Percentiles rank a stretch among this genome's conserved stretches.
Conservation (phyloP, 2,329 filamentous ascomycete species). For the Hypoxylon sp. region DNA sequence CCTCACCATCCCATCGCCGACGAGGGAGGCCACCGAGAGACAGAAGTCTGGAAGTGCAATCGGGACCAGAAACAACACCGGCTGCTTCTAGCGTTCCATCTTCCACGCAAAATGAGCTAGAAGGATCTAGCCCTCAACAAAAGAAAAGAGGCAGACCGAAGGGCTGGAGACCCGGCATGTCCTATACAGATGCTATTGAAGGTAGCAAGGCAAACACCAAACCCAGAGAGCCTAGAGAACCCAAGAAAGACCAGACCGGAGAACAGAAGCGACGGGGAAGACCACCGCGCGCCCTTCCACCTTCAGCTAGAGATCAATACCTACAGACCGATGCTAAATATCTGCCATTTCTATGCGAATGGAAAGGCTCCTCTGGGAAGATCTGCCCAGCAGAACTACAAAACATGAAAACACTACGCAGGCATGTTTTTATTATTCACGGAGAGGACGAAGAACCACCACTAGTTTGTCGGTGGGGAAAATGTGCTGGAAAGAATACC, state of each 20-base stretch:
- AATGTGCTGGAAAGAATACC: conserved; percentile 54
- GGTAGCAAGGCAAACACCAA: conserved; percentile 30
- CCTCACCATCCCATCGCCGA: conserved; percentile 39
- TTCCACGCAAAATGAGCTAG: conserved; percentile 21
- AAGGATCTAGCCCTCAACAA: conserved; percentile 39
- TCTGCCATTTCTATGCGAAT: conserved; percentile 71
- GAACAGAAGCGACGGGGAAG: conserved; percentile 60
- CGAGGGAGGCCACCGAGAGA: conserved; percentile 14
- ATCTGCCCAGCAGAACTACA: conserved; percentile 72
- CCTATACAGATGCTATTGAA: conserved; percentile 48
- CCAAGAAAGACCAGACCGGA: conserved; percentile 43
- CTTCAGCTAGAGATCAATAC: conserved; percentile 61
- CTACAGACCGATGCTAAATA: conserved; percentile 61
- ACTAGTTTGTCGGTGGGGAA: conserved; percentile 58
- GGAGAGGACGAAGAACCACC: conserved; percentile 41
- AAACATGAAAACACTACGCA: conserved; percentile 71
- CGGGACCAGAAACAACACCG: conserved; percentile 23
- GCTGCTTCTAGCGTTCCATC: conserved; percentile 19
- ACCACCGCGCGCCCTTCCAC: conserved; percentile 58
- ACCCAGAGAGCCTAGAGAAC: conserved; percentile 37
- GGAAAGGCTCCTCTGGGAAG: conserved; percentile 56
- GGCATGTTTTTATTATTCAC: conserved; percentile 69
- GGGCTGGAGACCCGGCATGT: conserved; percentile 60
- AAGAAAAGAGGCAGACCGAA: conserved; percentile 64
- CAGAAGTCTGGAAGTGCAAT: conserved; percentile 19